A percentile compares a stretch with the other conserved stretches of the same genome.
Conservation (phyloP, 139 green algal genomes). For the Nannochloris sp. region DNA sequence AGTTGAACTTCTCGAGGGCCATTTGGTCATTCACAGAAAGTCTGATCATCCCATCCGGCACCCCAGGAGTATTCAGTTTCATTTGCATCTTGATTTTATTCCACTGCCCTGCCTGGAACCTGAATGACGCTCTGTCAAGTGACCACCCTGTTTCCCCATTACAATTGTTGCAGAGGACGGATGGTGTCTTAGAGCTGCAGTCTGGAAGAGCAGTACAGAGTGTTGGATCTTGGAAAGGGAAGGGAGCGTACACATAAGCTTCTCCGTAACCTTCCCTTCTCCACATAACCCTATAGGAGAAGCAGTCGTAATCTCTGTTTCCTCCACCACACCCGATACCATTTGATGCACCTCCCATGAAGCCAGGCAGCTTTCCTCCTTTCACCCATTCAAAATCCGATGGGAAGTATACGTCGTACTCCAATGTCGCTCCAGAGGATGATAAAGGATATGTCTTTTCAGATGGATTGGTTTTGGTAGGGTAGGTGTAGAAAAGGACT, state of each 20-base stretch:
- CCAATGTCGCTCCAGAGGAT: not conserved
- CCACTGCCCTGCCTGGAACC: constrained; percentile 11
- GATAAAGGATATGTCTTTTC: constrained; percentile 6
- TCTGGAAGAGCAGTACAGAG: not conserved
- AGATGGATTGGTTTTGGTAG: constrained; percentile 2
- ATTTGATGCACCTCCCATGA: constrained; percentile 2
- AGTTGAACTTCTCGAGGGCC: not conserved
- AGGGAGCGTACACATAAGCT: constrained; percentile 17
- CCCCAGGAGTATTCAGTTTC: constrained; percentile 2
- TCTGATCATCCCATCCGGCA: constrained; percentile 9
- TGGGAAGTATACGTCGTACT: constrained; percentile 6
- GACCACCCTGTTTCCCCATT: constrained; percentile 2
- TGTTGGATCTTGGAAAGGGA: constrained; percentile 1
- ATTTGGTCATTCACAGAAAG: not conserved
- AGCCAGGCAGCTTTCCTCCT: constrained; percentile 8
- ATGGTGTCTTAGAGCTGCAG: not conserved
- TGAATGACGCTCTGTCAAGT: constrained; percentile 3
- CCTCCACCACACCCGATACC: constrained; percentile 17
- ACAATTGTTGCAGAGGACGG: constrained; percentile 5
- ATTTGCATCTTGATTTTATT: constrained; percentile 7
- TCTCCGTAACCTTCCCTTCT: constrained; percentile 15
- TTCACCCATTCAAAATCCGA: not conserved
- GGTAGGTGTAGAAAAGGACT: constrained; percentile 16
- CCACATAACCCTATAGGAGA: constrained; percentile 17
- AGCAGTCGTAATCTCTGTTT: constrained; percentile 5